phyloP scores from a whole-genome alignment of 441 rosid genomes.

The Hura crepitans region DNA sequence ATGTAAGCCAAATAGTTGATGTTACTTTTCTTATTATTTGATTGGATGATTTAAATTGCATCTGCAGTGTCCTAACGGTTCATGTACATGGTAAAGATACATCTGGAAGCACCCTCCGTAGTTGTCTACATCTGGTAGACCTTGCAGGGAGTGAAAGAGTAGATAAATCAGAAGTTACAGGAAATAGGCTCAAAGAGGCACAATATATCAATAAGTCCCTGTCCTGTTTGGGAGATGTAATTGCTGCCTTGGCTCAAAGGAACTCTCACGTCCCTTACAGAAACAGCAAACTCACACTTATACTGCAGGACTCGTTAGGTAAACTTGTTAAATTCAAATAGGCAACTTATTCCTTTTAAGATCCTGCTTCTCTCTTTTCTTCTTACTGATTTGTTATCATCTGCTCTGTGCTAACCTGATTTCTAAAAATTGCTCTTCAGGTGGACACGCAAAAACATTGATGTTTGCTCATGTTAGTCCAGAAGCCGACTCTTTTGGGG shows the following conservation, averaged over 20 bases:
- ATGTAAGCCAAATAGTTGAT: neutral
- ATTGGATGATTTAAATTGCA: constrained; percentile 20
- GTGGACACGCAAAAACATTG: constrained; percentile 85
- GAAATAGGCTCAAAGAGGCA: constrained; percentile 88
- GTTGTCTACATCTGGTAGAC: constrained; percentile 92
- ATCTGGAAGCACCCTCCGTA: constrained; percentile 59
- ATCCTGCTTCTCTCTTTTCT: constrained; percentile 3
- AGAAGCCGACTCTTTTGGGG: constrained; percentile 70
- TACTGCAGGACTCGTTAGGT: constrained; percentile 94
- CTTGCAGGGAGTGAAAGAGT: constrained; percentile 97
- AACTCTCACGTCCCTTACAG: constrained; percentile 84
- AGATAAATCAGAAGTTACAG: constrained; percentile 88
- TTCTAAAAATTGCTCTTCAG: constrained; percentile 34
- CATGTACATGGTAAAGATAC: constrained; percentile 76
- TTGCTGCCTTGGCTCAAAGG: constrained; percentile 81
- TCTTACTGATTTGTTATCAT: neutral
- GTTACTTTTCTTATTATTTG: constrained; percentile 17
- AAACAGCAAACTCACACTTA: constrained; percentile 94
- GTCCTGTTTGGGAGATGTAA: constrained; percentile 90
- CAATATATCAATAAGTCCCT: constrained; percentile 85
- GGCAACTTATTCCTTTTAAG: neutral
- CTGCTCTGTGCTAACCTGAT: neutral
- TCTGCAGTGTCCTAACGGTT: constrained; percentile 65
- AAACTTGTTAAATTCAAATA: constrained; percentile 13
- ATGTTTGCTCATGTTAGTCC: constrained; percentile 97